Evolutionary conservation across 2,329 filamentous ascomycete species (phyloP), one percentile per base, ranked within the genome.

Genomic region (Sporothrix humicola): DNA sequence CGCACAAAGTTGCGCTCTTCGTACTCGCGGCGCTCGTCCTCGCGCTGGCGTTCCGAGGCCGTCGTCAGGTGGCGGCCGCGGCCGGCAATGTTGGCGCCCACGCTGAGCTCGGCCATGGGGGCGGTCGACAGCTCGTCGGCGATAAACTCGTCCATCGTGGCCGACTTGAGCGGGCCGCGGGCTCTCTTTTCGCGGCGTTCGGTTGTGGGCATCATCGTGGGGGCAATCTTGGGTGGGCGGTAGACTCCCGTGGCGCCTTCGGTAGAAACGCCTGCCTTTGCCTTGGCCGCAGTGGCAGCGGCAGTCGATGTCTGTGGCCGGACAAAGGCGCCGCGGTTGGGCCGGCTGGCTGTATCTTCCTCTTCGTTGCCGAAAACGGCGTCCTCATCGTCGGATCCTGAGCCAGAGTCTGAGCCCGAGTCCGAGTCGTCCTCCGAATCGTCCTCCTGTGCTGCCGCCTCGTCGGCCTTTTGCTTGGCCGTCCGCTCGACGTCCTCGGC

Each of bases 1-100:
- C 96, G 93, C 17, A 93, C 90, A 79, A 98, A 95, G 84, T 99
- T 97, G 77, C 86, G 88, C 83, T 99, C 96, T 85, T 99, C 96
- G 83, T 98, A 99, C 66, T 92, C 89, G 74, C 88, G 88, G 72
- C 93, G 87, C 83, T 97, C 95, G 1, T 88, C 88, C 81, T 98
- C 95, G 56, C 90, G 89, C 76, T 90, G 90, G 73, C 93, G 89
- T 80, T 98, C 92, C 48, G 89, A 86, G 15, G 90, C 88, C 5
- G 92, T 93, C 86, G 95, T 96, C 79, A 90, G 89, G 80, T 90
- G 90, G 76, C 95, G 89, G 48, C 96, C 96, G 69, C 92, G 91
- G 68, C 90, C 86, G 4, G 91, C 86, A 77, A 98, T 97, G 20
- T 93, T 97, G 73, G 93, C 96, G 74, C 96, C 97, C 78, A 99